Evolutionary conservation across 2,329 filamentous ascomycete species (phyloP).

Genomic region (Xylaria sp.): DNA sequence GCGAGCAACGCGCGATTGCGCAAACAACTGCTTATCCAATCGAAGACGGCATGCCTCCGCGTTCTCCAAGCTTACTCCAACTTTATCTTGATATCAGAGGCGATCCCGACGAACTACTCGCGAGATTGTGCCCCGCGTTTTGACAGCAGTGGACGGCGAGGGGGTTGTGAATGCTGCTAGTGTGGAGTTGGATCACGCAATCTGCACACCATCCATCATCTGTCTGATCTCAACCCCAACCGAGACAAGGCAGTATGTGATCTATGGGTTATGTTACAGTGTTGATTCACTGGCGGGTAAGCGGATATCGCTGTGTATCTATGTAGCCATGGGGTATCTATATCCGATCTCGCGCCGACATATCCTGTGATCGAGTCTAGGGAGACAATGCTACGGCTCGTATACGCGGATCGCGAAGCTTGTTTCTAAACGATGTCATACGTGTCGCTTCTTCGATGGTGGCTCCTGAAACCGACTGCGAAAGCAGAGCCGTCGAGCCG

Average conservation of each 20-base stretch:
- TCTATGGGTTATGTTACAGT: no score
- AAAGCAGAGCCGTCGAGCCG: background rate
- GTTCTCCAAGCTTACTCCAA: conserved; percentile 36
- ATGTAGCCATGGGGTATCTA: background rate
- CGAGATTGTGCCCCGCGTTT: conserved; percentile 32
- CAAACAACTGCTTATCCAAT: conserved; percentile 45
- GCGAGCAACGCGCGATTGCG: conserved; percentile 46
- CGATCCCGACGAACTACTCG: background rate
- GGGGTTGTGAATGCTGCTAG: conserved; percentile 44
- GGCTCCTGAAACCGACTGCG: background rate
- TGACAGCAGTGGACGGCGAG: conserved; percentile 28
- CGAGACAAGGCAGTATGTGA: no score
- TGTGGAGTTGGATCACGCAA: conserved; percentile 48
- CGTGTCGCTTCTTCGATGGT: background rate
- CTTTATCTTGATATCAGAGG: conserved; percentile 18
- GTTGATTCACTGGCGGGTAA: background rate
- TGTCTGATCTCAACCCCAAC: background rate
- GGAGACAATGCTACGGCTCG: background rate
- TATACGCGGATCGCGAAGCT: background rate
- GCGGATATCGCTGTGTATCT: conserved; percentile 1
- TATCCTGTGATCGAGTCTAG: background rate
- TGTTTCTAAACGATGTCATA: background rate
- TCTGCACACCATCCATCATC: conserved; percentile 18
- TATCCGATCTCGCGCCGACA: conserved; percentile 23
- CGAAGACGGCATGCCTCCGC: conserved; percentile 31